A percentile compares a stretch with the other conserved stretches of the same genome.
Conservation (phyloP, 805 yeast genomes). For the Pichia eremophila region DNA sequence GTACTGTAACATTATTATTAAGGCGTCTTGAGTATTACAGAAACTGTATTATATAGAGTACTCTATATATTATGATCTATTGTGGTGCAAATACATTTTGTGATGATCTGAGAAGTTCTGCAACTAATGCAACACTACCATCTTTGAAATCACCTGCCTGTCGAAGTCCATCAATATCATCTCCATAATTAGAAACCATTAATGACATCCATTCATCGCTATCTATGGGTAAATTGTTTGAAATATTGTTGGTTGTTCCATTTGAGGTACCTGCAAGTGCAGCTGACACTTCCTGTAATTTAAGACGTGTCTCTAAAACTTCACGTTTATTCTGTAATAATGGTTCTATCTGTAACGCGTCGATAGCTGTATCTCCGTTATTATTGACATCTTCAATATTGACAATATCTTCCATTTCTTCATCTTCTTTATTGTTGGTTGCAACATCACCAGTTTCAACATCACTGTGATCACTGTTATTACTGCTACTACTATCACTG, state of each 20-base stretch:
- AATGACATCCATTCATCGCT: conserved; percentile 7
- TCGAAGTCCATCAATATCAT: conserved; percentile 51
- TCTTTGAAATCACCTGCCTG: conserved; percentile 49
- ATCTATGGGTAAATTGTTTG: not conserved
- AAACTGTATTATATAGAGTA: too few species aligned
- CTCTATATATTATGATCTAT: too few species aligned
- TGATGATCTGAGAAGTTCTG: conserved; percentile 6
- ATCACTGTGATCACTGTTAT: conserved; percentile 8
- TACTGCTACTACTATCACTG: not conserved
- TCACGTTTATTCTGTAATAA: not conserved
- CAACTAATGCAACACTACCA: conserved; percentile 18
- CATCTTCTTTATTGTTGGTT: not conserved
- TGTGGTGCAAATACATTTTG: conserved; percentile 2
- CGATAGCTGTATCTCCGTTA: not conserved
- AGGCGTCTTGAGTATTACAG: too few species aligned
- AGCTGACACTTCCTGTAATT: not conserved
- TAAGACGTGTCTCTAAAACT: conserved; percentile 2
- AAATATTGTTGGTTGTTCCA: not conserved
- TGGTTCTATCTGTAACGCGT: not conserved
- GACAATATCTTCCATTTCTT: not conserved
- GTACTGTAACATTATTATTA: too few species aligned
- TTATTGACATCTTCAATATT: not conserved
- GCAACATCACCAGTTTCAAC: not conserved
- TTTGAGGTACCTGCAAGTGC: not conserved
- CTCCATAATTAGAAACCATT: conserved; percentile 51